A percentile compares a stretch with the other conserved stretches of the same genome.
Conservation (phyloP, 2,329 filamentous ascomycete genomes). For the Venturia carpophila region DNA sequence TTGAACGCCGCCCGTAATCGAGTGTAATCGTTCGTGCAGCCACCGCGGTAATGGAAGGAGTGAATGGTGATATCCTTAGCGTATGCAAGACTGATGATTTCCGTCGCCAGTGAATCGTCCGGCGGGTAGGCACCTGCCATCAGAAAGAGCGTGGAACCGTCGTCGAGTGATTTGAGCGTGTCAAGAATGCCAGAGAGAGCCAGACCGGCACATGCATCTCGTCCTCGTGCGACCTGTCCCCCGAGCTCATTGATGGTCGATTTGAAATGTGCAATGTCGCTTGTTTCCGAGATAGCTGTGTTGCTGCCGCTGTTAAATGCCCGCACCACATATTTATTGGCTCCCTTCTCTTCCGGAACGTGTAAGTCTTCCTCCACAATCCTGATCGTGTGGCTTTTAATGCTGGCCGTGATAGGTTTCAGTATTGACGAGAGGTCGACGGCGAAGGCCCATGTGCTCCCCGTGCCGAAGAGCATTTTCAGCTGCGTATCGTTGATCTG, state of each 20-base stretch:
- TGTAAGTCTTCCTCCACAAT: conserved; percentile 1
- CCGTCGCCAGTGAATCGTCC: not conserved
- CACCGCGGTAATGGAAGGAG: not conserved
- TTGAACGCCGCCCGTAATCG: not conserved
- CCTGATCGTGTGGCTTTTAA: not conserved
- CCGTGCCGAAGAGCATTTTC: conserved; percentile 9
- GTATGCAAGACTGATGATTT: not conserved
- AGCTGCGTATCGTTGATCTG: not conserved
- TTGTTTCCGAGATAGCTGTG: not conserved
- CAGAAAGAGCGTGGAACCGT: not conserved
- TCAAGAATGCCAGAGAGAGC: not conserved
- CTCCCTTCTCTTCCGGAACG: not conserved
- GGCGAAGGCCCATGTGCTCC: conserved; percentile 5
- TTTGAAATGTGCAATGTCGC: conserved; percentile 6
- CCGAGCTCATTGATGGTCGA: not conserved
- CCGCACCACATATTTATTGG: not conserved
- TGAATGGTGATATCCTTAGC: conserved; percentile 4
- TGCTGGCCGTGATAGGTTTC: conserved; percentile 1
- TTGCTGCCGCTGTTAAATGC: conserved; percentile 1
- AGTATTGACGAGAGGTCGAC: not conserved
- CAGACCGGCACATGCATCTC: not conserved
- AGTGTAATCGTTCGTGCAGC: conserved; percentile 1
- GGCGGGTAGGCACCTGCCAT: conserved; percentile 8
- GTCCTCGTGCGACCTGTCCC: not conserved
- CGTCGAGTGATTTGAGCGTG: not conserved